phyloP scores from a whole-genome alignment of 306 rosid genomes.

The Erythrophleum fordii region DNA sequence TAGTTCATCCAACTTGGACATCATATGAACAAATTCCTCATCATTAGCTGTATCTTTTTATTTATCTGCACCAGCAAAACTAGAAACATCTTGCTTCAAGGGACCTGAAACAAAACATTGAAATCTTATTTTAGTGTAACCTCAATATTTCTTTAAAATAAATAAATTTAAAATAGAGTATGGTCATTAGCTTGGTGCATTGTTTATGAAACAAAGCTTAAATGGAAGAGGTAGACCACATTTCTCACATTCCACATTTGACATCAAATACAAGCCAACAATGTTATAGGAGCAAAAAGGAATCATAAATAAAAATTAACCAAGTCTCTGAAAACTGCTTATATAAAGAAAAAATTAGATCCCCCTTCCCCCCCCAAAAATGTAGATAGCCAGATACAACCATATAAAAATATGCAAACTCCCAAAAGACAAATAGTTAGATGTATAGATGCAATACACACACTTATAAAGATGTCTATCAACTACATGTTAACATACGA shows the following conservation, averaged over 20 bases:
- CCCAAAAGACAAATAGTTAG: not conserved
- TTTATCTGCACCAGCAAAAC: conserved; percentile 35
- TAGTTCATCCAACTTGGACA: too few relatives aligned
- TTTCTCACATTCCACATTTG: too few relatives aligned
- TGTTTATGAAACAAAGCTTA: too few relatives aligned
- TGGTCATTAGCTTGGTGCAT: too few relatives aligned
- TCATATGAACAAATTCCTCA: conserved; percentile 60
- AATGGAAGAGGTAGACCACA: too few relatives aligned
- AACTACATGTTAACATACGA: not conserved
- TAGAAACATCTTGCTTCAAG: too few relatives aligned
- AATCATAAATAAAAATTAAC: too few relatives aligned
- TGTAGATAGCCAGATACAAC: not conserved
- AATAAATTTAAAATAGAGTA: not conserved
- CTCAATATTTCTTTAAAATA: not conserved
- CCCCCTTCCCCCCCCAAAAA: not conserved
- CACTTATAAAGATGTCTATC: not conserved
- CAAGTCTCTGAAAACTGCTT: not conserved
- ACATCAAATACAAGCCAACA: too few relatives aligned
- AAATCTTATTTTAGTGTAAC: conserved; percentile 1
- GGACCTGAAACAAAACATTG: conserved; percentile 32
- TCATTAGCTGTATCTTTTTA: conserved; percentile 42
- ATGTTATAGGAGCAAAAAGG: too few relatives aligned
- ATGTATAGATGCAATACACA: too few relatives aligned
- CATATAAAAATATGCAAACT: not conserved
- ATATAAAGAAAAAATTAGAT: not conserved